Base-by-base conservation (phyloP, 2,329 filamentous ascomycete species). In the Venturia asperata region DNA sequence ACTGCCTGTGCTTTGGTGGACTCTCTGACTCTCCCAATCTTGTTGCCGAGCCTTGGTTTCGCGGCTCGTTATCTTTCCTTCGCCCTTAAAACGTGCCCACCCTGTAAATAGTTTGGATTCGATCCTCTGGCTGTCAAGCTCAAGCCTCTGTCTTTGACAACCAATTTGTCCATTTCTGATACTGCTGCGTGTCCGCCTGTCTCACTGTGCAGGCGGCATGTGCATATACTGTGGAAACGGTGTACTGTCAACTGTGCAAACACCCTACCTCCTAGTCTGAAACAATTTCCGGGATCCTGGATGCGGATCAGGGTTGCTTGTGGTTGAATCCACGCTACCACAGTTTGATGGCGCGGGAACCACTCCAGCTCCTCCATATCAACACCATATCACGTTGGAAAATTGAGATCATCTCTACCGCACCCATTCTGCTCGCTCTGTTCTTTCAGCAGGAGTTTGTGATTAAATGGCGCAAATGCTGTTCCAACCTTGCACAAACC, bases 41-140 rank as follows among this genome's bases (percentile, higher is more conserved):
- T 58, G 30, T 27, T 34, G 52, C 52, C 52, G 52, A 58, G 52
- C 52, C 47, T 27, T 52, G 3, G 52, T 34, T 58, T 58, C 52
- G 52, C 52, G 27, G 52, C 52, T 58, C 37, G 52, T 58, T 58
- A 39, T 58, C 52, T 58, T 37, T 19, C 52, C n/a, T 37, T n/a
- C n/a, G 15, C 27, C 52, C 52, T 27, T 58, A 37, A 37, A 58
- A 21, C 17, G 52, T 37, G n/a, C n/a, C n/a, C 52, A 39, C 52
- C 52, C 37, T 27, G n/a, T 6, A 39, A 3, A 15, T 15, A 19
- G 7, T 21, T 58, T 37, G 2, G 19, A 58, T n/a, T n/a, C 27
- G 30, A 58, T 37, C 52, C 30, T n/a, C 52, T 27, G 15, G 15
- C 2, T 37, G 10, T 37, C 17, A n/a, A 13, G 17, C 52, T 9